phyloP scores from a whole-genome alignment of 352 stramenopile species.

The Globisporangium barbulae region DNA sequence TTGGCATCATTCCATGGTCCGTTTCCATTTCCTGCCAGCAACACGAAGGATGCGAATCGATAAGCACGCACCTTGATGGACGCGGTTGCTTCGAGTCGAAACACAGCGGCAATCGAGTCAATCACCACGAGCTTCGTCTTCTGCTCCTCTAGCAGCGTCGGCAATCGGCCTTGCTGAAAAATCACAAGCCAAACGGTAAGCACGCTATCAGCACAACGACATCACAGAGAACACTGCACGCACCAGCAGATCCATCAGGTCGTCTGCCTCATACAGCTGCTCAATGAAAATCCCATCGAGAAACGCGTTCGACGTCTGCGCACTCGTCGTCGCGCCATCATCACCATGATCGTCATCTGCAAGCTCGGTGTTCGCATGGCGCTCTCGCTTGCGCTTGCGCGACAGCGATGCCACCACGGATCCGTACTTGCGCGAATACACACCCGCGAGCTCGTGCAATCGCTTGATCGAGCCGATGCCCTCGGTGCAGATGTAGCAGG shows the following conservation, averaged over 20 bases:
- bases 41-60: background rate
- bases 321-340: background rate
- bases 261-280: slow-evolving; percentile 66
- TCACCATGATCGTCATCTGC: background rate
- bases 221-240: background rate
- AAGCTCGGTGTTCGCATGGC: background rate
- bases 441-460: slow-evolving; percentile 56
- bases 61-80: slow-evolving; percentile 52
- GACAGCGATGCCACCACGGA: slow-evolving; percentile 41
- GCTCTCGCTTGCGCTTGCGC: slow-evolving; percentile 36
- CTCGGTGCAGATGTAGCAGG: slow-evolving; percentile 83
- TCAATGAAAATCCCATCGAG: slow-evolving; percentile 80
- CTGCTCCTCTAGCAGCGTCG: slow-evolving; percentile 58
- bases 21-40: too few species aligned
- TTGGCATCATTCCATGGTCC: background rate
- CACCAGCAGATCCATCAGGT: slow-evolving; percentile 65
- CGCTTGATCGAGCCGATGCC: slow-evolving; percentile 69
- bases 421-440: slow-evolving; percentile 44
- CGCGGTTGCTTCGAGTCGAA: slow-evolving; percentile 63
- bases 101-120: slow-evolving; percentile 76
- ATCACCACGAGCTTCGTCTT: slow-evolving; percentile 80
- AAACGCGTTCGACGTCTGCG: slow-evolving; percentile 28
- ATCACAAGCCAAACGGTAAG: background rate
- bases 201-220: background rate
- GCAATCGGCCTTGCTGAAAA: slow-evolving; percentile 61